Base-by-base conservation (phyloP, 2,329 filamentous ascomycete species). In the Diplodia mutila region DNA sequence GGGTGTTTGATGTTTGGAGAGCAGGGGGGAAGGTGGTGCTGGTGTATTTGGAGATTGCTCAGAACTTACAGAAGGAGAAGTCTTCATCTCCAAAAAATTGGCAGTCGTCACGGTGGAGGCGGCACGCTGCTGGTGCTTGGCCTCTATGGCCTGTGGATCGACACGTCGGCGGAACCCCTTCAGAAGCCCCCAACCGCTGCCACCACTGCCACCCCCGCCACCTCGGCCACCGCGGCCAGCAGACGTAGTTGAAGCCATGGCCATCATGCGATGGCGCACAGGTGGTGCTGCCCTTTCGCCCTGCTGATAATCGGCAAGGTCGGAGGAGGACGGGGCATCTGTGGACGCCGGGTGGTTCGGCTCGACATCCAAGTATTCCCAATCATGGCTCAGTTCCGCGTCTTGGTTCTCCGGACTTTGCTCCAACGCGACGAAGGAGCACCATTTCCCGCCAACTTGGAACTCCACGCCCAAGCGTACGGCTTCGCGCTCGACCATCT, bases 361-460 rank as follows among this genome's bases (percentile, higher is more conserved):
- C 27, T 23, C 12, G 9, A 18, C 27, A 29, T 70, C 25, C 65
- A 63, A 18, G 9, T 51, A 55, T 51, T 65, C 48, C 34, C 46
- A 54, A 34, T 68, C 66, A 67, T 69, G 67, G 16, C 72, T 46
- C 32, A 69, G 51, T 11, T 68, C 49, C 2, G 25, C 52, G 0
- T 67, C 37, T 9, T 67, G 5, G 5, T 51, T 14, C 21, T 51
- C 29, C 21, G 6, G 63, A 48, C 21, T n/a, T 34, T 65, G 3
- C 69, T 89, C 82, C 1, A 91, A 82, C 2, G 91, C 91, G 3
- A 93, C 87, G 70, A 93, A 93, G 0, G 89, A 91, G 72, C 87
- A 91, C 85, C 87, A 91, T 73, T 89, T 90, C 1, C 89, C 86
- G 2, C 84, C 86, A 9, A 93, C 85, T 72, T 91, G 89, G 72